These are phyloP conservation scores for Flaveria sonorensis DNA, from an alignment of 129 eudicot genomes.

Conservation along the genomic window DNA sequence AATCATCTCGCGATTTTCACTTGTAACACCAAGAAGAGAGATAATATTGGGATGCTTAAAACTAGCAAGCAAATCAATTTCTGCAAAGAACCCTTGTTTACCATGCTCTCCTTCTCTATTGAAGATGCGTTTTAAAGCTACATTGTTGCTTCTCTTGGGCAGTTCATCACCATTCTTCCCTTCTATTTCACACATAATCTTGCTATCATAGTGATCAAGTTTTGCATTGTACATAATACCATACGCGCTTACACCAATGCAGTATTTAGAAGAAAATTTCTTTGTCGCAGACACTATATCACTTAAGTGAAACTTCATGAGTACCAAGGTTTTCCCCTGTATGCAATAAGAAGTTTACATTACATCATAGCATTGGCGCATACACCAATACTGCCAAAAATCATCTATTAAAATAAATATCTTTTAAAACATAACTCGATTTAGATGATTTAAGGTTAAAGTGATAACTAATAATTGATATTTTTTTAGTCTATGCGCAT, in stretches of 20 bases:
- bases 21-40: not conserved
- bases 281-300: not conserved
- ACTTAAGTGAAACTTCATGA: not conserved
- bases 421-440: too few species aligned
- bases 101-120: not conserved
- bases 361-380: too few species aligned
- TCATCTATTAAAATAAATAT: too few species aligned
- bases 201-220: not conserved
- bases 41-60: not conserved
- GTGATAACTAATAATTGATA: too few species aligned
- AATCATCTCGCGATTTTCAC: not conserved
- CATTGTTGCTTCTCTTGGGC: not conserved
- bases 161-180: not conserved
- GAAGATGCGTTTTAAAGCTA: slow-evolving; percentile 14
- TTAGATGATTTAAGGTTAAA: too few species aligned
- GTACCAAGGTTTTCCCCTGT: slow-evolving; percentile 3
- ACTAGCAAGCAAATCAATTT: not conserved
- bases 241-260: not conserved
- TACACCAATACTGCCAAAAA: too few species aligned
- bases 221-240: not conserved
- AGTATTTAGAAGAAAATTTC: not conserved
- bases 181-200: not conserved
- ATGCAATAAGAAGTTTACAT: not conserved
- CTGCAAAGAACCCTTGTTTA: not conserved
- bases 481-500: too few species aligned